Conservation (phyloP, 345 rosid species). For the Aquilaria sinensis region DNA sequence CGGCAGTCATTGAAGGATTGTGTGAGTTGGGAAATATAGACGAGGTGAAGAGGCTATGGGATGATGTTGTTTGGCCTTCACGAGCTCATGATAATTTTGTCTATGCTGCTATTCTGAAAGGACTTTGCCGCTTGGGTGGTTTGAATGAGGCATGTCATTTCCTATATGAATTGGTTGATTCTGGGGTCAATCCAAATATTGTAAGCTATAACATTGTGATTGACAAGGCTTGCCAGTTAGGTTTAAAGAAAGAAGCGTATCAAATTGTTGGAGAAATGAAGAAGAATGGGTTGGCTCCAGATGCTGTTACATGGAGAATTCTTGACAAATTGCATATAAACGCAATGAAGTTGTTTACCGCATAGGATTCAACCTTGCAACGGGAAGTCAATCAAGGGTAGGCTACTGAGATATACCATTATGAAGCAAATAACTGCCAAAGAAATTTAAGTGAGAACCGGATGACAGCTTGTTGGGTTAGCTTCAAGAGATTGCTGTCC, state of each 20-base stretch:
- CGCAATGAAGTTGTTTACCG: conserved; percentile 6
- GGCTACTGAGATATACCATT: neutral
- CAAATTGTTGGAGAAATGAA: conserved; percentile 68
- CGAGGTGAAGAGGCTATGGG: conserved; percentile 71
- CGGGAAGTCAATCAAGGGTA: neutral
- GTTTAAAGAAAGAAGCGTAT: conserved; percentile 76
- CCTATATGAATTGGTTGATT: conserved; percentile 66
- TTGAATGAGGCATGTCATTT: conserved; percentile 70
- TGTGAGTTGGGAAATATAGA: conserved; percentile 41
- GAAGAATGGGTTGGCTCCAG: conserved; percentile 61
- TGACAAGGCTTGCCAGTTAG: conserved; percentile 57
- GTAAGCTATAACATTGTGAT: conserved; percentile 71
- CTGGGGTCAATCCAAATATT: conserved; percentile 58
- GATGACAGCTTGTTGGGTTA: no score
- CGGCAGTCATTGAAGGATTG: conserved; percentile 54
- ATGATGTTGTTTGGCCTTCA: conserved; percentile 77
- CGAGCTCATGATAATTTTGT: conserved; percentile 60
- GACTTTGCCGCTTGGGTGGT: conserved; percentile 48
- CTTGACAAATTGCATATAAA: conserved; percentile 58
- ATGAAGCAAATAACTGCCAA: no score
- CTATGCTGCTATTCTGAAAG: conserved; percentile 76
- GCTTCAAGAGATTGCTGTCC: no score
- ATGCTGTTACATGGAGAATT: conserved; percentile 87
- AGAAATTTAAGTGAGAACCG: no score
- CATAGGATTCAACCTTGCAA: conserved; percentile 5